These are phyloP conservation scores for Lodderomyces oxycetoniae DNA, from an alignment of 1,139 yeast species.

Conservation along the genomic window DNA sequence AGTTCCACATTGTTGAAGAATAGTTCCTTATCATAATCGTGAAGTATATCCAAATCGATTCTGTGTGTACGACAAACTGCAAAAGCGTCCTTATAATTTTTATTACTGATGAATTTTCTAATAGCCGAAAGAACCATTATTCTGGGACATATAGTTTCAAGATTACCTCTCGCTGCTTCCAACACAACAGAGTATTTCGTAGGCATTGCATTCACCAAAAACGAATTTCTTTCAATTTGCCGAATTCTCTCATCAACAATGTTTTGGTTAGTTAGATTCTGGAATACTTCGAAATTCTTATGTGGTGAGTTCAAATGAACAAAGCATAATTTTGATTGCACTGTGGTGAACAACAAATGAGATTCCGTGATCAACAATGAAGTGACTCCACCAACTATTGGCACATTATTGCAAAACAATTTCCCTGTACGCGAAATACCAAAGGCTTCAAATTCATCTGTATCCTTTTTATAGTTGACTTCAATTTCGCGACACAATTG, in stretches of 20 bases:
- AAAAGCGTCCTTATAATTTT: slow-evolving; percentile 68
- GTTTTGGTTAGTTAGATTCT: slow-evolving; percentile 18
- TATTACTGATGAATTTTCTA: slow-evolving; percentile 56
- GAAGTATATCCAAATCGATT: slow-evolving; percentile 81
- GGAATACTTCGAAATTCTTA: slow-evolving; percentile 24
- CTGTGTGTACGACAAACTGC: slow-evolving; percentile 83
- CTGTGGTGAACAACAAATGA: slow-evolving; percentile 80
- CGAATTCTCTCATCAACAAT: slow-evolving; percentile 76
- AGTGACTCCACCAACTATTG: slow-evolving; percentile 74
- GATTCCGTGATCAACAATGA: slow-evolving; percentile 72
- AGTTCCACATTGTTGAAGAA: slow-evolving; percentile 60
- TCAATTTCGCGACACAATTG: slow-evolving; percentile 65
- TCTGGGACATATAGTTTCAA: slow-evolving; percentile 91
- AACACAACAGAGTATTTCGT: slow-evolving; percentile 76
- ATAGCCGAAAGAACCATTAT: slow-evolving; percentile 86
- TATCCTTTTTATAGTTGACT: slow-evolving; percentile 30
- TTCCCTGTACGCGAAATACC: slow-evolving; percentile 75
- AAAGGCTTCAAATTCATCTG: slow-evolving; percentile 43
- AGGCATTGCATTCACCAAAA: slow-evolving; percentile 76
- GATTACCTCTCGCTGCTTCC: slow-evolving; percentile 94
- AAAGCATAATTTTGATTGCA: slow-evolving; percentile 79
- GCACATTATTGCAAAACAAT: slow-evolving; percentile 58
- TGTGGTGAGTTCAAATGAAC: slow-evolving; percentile 56
- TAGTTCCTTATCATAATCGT: slow-evolving; percentile 75
- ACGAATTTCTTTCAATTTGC: slow-evolving; percentile 85